Evolutionary conservation across 441 rosid genomes (phyloP).

Genomic region (Corymbia calophylla): DNA sequence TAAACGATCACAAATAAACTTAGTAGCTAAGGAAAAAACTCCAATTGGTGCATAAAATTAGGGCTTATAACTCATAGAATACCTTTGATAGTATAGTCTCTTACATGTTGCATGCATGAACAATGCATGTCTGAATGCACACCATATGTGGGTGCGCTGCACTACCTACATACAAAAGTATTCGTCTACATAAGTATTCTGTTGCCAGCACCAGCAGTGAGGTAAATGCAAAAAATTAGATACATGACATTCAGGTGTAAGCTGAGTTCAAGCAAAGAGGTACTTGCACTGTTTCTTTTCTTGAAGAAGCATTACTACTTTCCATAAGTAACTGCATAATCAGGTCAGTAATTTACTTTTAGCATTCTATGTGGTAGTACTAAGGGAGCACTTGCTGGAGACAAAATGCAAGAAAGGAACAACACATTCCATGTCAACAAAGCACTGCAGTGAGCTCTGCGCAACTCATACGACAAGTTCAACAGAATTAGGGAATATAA

Average conservation of each 20-base stretch:
- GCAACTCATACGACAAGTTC: not conserved
- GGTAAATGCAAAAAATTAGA: not conserved
- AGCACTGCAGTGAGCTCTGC: not conserved
- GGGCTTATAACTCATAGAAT: not conserved
- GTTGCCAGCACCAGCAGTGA: not conserved
- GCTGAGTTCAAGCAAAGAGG: not conserved
- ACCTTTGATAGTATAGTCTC: not conserved
- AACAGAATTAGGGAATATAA: not conserved
- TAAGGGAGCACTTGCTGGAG: not conserved
- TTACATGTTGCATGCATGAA: not conserved
- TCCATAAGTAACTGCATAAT: not conserved
- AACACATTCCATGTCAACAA: not conserved
- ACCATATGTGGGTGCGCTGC: not conserved
- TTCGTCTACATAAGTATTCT: not conserved
- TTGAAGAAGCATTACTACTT: not conserved
- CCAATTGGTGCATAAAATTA: not conserved
- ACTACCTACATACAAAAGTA: not conserved
- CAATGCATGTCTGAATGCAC: not conserved
- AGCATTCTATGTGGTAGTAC: not conserved
- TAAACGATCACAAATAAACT: not conserved
- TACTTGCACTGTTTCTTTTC: not conserved
- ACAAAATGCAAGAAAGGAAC: not conserved
- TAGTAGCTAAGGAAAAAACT: not conserved
- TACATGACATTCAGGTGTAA: not conserved
- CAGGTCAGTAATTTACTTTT: not conserved